Conservation (phyloP, 768 basidiomycete genomes). For the Macrolepiota dolichaula region DNA sequence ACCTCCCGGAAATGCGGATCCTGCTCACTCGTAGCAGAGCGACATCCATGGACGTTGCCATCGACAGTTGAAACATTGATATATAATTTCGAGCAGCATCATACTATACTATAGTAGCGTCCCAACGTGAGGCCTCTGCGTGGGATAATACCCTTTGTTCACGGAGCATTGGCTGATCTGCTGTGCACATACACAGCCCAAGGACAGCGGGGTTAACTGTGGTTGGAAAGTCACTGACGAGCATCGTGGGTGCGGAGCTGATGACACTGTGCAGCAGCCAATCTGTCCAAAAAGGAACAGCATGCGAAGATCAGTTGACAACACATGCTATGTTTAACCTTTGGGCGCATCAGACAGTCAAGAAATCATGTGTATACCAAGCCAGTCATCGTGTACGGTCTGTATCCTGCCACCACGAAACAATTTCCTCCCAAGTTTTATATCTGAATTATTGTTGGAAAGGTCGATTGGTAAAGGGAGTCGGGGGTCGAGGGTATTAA, state of each 20-base stretch:
- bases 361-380: not conserved
- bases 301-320: not conserved
- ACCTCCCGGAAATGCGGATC: not conserved
- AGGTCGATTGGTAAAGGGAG: not conserved
- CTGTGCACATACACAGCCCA: not conserved
- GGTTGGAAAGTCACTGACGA: not conserved
- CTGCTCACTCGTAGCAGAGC: not conserved
- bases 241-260: not conserved
- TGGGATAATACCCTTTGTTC: not conserved
- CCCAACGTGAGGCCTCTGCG: not conserved
- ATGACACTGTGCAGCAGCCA: not conserved
- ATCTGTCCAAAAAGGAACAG: not conserved
- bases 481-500: conserved; percentile 7
- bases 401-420: no score
- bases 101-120: not conserved
- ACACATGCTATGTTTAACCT: not conserved
- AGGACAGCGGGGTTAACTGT: not conserved
- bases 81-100: not conserved
- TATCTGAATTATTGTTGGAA: not conserved
- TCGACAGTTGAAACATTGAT: not conserved
- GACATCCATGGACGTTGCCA: not conserved
- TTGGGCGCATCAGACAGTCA: not conserved
- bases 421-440: no score
- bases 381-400: not conserved
- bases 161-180: not conserved